These are phyloP conservation scores for Globisporangium irregulare DNA, from an alignment of 352 stramenopile genomes.

Conservation along the genomic window DNA sequence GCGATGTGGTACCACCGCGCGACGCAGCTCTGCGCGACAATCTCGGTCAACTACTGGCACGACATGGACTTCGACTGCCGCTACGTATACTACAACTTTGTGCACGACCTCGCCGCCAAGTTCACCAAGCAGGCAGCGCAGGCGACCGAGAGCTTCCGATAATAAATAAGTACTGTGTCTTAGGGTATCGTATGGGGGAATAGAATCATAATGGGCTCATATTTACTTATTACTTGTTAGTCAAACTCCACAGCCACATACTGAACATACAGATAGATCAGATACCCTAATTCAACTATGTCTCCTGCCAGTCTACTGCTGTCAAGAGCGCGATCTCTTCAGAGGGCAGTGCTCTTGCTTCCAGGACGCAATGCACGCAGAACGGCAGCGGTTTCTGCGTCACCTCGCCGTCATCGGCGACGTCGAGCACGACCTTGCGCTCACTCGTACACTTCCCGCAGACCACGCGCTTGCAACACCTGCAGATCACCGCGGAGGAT, in stretches of 20 bases:
- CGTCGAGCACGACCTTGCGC: slow-evolving; percentile 25
- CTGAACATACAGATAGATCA: background rate
- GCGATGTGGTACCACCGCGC: slow-evolving; percentile 86
- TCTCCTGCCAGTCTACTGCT: background rate
- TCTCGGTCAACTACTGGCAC: slow-evolving; percentile 90
- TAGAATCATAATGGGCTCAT: background rate
- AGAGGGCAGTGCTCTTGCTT: slow-evolving; percentile 4
- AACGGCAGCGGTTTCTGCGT: slow-evolving; percentile 9
- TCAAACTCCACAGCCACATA: background rate
- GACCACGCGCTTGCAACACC: slow-evolving; percentile 20
- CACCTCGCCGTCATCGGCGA: slow-evolving; percentile 16
- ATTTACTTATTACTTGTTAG: background rate
- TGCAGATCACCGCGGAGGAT: slow-evolving; percentile 9
- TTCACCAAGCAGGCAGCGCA: slow-evolving; percentile 16
- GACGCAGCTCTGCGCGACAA: slow-evolving; percentile 66
- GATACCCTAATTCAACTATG: background rate
- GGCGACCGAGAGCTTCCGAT: slow-evolving; percentile 14
- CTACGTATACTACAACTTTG: slow-evolving; percentile 87
- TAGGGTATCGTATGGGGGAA: background rate
- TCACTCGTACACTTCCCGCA: slow-evolving; percentile 24
- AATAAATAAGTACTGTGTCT: background rate
- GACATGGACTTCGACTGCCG: slow-evolving; percentile 88
- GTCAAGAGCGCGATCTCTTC: slow-evolving; percentile 2
- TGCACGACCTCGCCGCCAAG: slow-evolving; percentile 43
- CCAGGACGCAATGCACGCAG: slow-evolving; percentile 11